Evolutionary conservation across 2,329 filamentous ascomycete species (phyloP).

Genomic region (Fusarium fujikuroi): DNA sequence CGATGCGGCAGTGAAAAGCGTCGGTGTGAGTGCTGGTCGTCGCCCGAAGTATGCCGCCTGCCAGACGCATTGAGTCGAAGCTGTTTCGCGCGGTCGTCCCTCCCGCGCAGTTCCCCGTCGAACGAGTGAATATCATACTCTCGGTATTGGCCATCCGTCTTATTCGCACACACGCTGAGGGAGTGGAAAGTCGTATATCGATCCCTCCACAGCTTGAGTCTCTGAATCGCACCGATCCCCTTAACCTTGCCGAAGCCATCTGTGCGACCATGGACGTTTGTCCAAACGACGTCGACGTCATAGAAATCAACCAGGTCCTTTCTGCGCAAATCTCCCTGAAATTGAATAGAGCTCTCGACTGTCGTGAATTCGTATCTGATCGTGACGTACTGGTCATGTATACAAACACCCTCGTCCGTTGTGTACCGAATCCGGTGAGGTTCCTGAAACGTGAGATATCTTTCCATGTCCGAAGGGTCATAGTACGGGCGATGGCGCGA

Average conservation of each 20-base stretch:
- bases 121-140: conserved; percentile 62
- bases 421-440: conserved; percentile 61
- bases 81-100: conserved; percentile 59
- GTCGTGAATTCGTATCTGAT: conserved; percentile 64
- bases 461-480: conserved; percentile 61
- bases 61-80: conserved; percentile 55
- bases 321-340: conserved; percentile 60
- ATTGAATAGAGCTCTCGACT: conserved; percentile 58
- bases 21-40: conserved; percentile 49
- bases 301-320: conserved; percentile 63
- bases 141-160: conserved; percentile 57
- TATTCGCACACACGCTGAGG: conserved; percentile 60
- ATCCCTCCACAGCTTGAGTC: conserved; percentile 64
- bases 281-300: conserved; percentile 64
- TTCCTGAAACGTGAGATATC: conserved; percentile 59
- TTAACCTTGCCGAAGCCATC: conserved; percentile 62
- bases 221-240: conserved; percentile 62
- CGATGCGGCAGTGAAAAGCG: conserved; percentile 58
- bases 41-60: conserved; percentile 55
- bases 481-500: conserved; percentile 62
- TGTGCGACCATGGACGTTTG: conserved; percentile 60
- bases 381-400: conserved; percentile 60
- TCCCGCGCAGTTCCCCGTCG: conserved; percentile 57
- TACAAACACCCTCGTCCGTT: conserved; percentile 56
- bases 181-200: conserved; percentile 60